Conservation (phyloP, 192 early-diverging fungal genomes). For the Mortierella alpina region DNA sequence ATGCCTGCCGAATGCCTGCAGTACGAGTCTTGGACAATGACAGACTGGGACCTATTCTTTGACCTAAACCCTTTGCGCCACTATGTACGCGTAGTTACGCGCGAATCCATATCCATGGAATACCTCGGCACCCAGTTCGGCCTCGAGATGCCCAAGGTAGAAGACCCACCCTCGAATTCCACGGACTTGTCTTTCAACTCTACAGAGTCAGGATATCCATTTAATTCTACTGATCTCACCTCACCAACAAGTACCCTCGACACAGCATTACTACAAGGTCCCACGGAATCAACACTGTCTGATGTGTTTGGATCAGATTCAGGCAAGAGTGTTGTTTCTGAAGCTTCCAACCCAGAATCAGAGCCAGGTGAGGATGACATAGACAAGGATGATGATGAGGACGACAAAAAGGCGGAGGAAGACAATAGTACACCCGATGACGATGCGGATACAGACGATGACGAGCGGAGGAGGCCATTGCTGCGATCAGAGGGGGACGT, state of each 20-base stretch:
- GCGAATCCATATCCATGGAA: conserved; percentile 45
- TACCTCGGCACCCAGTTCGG: conserved; percentile 29
- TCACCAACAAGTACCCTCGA: too few relatives aligned
- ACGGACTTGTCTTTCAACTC: too few relatives aligned
- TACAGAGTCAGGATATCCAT: too few relatives aligned
- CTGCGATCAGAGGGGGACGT: conserved; percentile 37
- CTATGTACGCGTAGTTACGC: conserved; percentile 54
- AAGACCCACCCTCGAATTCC: neutral
- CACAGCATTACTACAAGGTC: too few relatives aligned
- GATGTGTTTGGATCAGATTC: too few relatives aligned
- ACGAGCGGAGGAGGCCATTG: conserved; percentile 7
- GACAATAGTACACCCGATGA: neutral
- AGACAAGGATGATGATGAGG: neutral
- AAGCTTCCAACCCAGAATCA: neutral
- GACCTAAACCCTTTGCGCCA: conserved; percentile 53
- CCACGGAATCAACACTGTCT: too few relatives aligned
- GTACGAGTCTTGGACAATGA: conserved; percentile 63
- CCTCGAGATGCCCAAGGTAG: conserved; percentile 23
- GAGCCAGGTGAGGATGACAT: neutral
- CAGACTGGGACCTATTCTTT: conserved; percentile 67
- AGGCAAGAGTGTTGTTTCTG: neutral
- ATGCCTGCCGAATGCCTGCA: conserved; percentile 64
- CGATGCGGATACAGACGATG: conserved; percentile 8
- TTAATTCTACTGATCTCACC: too few relatives aligned
- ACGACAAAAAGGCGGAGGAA: conserved; percentile 7